These are phyloP conservation scores for Skeletonema potamos DNA, from an alignment of 108 stramenopile genomes.

Conservation along the genomic window DNA sequence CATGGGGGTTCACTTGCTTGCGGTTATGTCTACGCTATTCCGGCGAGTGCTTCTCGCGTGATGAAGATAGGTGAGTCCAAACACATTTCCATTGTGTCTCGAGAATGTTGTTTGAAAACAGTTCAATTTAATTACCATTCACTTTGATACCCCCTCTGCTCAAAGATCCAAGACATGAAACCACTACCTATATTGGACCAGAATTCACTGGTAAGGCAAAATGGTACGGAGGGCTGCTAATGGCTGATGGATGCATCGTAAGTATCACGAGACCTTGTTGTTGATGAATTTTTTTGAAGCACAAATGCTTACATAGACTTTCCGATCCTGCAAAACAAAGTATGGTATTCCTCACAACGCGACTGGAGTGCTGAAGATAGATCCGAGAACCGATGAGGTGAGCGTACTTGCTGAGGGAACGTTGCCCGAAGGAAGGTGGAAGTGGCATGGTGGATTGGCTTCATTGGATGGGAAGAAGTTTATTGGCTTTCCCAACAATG, in stretches of 20 bases:
- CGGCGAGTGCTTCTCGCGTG: constrained; percentile 61
- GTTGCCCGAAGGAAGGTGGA: constrained; percentile 58
- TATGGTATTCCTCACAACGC: constrained; percentile 75
- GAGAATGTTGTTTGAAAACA: too few relatives aligned
- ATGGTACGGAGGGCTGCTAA: constrained; percentile 32
- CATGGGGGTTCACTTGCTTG: constrained; percentile 64
- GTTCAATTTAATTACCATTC: background rate
- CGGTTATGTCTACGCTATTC: constrained; percentile 65
- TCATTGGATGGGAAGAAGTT: constrained; percentile 53
- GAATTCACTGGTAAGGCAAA: constrained; percentile 49
- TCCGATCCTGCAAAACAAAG: background rate
- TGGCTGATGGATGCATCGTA: background rate
- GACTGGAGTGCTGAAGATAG: constrained; percentile 59
- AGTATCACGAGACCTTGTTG: background rate
- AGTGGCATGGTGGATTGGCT: constrained; percentile 76
- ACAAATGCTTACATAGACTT: too few relatives aligned
- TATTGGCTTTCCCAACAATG: constrained; percentile 71
- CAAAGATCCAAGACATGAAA: constrained; percentile 47
- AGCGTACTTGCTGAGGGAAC: constrained; percentile 36
- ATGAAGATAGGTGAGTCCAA: constrained; percentile 33
- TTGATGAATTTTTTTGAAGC: too few relatives aligned
- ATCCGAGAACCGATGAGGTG: constrained; percentile 56
- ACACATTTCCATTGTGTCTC: too few relatives aligned
- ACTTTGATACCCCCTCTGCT: background rate
- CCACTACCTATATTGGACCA: constrained; percentile 49